Conservation (phyloP, 352 stramenopile species). For the Pythium phragmiticola region DNA sequence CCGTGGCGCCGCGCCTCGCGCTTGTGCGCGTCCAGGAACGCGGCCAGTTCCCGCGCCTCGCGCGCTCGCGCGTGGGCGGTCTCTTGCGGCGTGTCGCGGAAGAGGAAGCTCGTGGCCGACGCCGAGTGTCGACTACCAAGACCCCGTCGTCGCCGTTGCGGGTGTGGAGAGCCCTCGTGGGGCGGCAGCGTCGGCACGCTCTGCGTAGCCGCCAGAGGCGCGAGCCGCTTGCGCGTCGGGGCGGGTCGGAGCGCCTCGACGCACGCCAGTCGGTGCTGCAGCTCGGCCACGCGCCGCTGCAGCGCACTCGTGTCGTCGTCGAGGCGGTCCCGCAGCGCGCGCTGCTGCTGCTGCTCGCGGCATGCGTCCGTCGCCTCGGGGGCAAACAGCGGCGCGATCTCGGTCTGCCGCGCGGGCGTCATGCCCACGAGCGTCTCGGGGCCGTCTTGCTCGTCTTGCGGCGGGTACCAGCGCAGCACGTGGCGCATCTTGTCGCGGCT, state of each 20-base stretch:
- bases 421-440: neutral
- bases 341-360: conserved; percentile 27
- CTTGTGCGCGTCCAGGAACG: conserved; percentile 30
- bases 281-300: conserved; percentile 13
- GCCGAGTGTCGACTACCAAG: no score
- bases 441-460: conserved; percentile 1
- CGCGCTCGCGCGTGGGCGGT: conserved; percentile 8
- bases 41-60: conserved; percentile 30
- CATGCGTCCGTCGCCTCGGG: conserved; percentile 7
- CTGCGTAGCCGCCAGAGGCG: neutral
- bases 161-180: neutral
- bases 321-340: conserved; percentile 3
- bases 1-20: conserved; percentile 29
- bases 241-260: conserved; percentile 16
- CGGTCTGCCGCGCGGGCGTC: conserved; percentile 2
- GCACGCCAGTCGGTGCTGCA: conserved; percentile 25
- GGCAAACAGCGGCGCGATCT: conserved; percentile 49
- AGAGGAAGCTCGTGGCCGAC: conserved; percentile 13
- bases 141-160: no score
- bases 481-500: conserved; percentile 40
- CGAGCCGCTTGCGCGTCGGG: neutral
- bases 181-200: conserved; percentile 7
- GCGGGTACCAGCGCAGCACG: conserved; percentile 54
- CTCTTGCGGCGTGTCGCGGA: conserved; percentile 25
- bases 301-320: conserved; percentile 13